A percentile compares a stretch with the other conserved stretches of the same genome.
phyloP scores from a whole-genome alignment of 495 filamentous ascomycete species.

The Extremus antarcticus region DNA sequence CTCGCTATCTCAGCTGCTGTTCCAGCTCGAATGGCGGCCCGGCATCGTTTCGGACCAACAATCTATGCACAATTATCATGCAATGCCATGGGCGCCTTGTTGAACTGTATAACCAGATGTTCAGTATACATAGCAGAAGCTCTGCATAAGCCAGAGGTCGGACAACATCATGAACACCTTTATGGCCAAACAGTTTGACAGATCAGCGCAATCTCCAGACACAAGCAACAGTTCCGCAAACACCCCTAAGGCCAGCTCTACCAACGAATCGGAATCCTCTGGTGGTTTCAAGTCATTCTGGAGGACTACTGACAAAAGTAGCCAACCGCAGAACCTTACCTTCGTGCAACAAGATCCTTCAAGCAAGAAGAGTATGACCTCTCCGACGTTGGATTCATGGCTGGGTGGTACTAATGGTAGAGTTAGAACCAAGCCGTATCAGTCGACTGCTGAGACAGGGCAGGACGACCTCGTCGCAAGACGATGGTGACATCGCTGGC shows the following conservation, averaged over 20 bases:
- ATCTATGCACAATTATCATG: too few species aligned
- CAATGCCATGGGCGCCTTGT: too few species aligned
- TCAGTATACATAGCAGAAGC: too few species aligned
- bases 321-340: not conserved
- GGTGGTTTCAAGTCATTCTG: slow-evolving; percentile 12
- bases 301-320: slow-evolving; percentile 1
- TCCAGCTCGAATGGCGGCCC: too few species aligned
- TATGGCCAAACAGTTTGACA: not conserved
- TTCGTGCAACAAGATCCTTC: slow-evolving; percentile 13
- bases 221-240: not conserved
- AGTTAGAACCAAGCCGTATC: not conserved
- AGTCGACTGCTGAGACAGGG: not conserved
- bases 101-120: too few species aligned
- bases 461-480: not conserved
- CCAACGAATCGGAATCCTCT: not conserved
- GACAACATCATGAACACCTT: not conserved
- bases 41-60: too few species aligned
- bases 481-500: not conserved
- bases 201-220: not conserved
- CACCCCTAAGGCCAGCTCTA: not conserved
- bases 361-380: not conserved
- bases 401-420: too few species aligned
- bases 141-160: too few species aligned
- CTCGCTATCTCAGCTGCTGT: too few species aligned
- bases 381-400: too few species aligned